Evolutionary conservation across 1,139 yeast genomes (phyloP).

Genomic region (Geotrichum australiense): DNA sequence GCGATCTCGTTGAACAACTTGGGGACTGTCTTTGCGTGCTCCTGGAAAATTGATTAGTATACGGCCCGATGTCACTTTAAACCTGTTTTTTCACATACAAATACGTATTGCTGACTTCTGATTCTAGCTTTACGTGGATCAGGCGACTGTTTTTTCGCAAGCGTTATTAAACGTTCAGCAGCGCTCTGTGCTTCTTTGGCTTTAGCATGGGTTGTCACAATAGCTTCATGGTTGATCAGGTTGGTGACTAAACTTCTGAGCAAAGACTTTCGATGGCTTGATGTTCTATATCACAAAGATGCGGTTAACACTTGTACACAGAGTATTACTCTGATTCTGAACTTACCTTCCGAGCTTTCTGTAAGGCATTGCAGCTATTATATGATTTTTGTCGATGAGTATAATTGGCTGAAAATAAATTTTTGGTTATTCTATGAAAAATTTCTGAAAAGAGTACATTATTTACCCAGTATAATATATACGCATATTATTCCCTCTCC

Average conservation of each 20-base stretch:
- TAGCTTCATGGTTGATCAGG: conserved; percentile 59
- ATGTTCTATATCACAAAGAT: conserved; percentile 27
- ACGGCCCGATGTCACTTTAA: neutral
- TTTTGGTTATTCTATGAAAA: neutral
- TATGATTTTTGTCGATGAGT: neutral
- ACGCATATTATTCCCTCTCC: neutral
- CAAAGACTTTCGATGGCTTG: conserved; percentile 47
- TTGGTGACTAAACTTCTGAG: conserved; percentile 59
- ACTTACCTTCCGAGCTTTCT: conserved; percentile 19
- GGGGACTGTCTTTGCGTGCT: conserved; percentile 43
- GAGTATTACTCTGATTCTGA: neutral
- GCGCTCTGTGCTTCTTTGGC: conserved; percentile 57
- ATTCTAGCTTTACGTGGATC: conserved; percentile 23
- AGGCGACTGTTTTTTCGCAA: conserved; percentile 37
- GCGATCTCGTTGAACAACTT: conserved; percentile 62
- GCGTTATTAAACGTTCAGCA: conserved; percentile 50
- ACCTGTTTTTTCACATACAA: conserved; percentile 17
- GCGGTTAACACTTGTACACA: neutral
- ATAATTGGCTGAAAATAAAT: neutral
- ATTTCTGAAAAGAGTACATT: neutral
- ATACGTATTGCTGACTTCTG: conserved; percentile 26
- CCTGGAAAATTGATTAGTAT: conserved; percentile 31
- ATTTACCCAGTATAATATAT: conserved; percentile 5
- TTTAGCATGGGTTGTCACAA: conserved; percentile 64
- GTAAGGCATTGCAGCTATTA: conserved; percentile 15